Base-by-base conservation (phyloP, 176 grass and related monocot species). In the Neostapfia colusana region DNA sequence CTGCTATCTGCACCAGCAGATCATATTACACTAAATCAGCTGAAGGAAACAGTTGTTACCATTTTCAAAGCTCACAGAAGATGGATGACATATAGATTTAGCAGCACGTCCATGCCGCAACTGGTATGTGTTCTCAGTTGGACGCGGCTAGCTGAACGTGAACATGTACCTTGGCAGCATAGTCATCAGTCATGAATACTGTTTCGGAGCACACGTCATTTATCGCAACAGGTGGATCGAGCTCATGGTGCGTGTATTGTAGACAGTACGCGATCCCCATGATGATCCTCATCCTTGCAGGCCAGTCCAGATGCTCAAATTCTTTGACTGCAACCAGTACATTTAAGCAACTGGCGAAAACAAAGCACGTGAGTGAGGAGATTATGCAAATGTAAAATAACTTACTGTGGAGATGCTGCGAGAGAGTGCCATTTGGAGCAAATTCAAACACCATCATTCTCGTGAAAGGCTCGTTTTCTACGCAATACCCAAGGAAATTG, bases 371-470 rank as follows among this genome's bases (percentile, higher is more conserved):
- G 40, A 5, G 7, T 1, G 45, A 71, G 49, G 51, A 67, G 17
- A 31, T 75, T 67, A 82, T 50, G 42, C 10, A 27, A 3, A 82
- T 74, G 46, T 31, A 73, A 75, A 64, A 77, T 74, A 35, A 53
- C 86, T 86, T 79, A 92, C 91, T 67, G 63, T 98, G 95, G 49
- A 98, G 95, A 86, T 98, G 91, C 24, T 98, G 91, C 36, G 78
- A 87, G 45, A 98, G 89, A 82, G 69, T 90, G 49, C 95, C 95
- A n/a, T 98, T 93, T 24, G 91, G 82, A 82, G 91, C 86, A 84
- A 90, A 92, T 85, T 98, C 95, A 35, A 90, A 85, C 17, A 94
- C 91, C 95, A 98, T 92, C 91, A 98, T 98, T 68, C 91, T 89
- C 79, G 88, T 98, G 81, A 98, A 98, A 31, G 89, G 91, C 25